Evolutionary conservation across 2,329 filamentous ascomycete species (phyloP).

Genomic region (Rhynchosporium agropyri): DNA sequence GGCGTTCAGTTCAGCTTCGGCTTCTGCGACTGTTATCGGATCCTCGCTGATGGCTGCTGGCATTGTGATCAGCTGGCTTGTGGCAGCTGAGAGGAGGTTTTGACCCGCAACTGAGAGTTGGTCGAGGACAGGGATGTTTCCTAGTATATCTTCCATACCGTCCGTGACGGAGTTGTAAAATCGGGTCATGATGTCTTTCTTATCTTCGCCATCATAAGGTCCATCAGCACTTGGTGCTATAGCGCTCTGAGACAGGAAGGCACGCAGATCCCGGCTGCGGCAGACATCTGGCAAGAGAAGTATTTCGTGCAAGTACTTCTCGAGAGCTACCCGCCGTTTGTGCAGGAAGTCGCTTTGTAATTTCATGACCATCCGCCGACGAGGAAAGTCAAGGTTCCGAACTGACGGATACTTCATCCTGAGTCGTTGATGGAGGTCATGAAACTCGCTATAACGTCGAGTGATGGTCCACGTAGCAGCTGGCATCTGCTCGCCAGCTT

Average conservation of each 20-base stretch:
- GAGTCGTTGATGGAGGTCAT: constrained; percentile 89
- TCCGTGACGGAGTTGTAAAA: constrained; percentile 97
- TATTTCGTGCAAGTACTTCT: constrained; percentile 81
- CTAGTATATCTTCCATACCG: constrained; percentile 96
- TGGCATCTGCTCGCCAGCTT: constrained; percentile 93
- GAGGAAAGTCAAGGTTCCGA: constrained; percentile 86
- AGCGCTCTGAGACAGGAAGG: constrained; percentile 89
- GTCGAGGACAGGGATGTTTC: constrained; percentile 93
- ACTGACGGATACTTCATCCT: constrained; percentile 85
- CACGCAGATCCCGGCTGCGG: constrained; percentile 85
- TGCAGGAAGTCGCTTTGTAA: constrained; percentile 94
- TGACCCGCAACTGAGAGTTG: constrained; percentile 92
- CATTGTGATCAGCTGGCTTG: constrained; percentile 62
- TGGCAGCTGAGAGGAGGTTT: constrained; percentile 80
- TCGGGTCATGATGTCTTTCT: constrained; percentile 87
- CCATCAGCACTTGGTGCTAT: constrained; percentile 63
- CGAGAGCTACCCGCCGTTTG: constrained; percentile 80
- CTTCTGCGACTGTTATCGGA: constrained; percentile 65
- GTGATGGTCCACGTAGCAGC: constrained; percentile 93
- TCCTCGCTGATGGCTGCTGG: constrained; percentile 57
- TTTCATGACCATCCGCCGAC: constrained; percentile 92
- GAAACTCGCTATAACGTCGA: constrained; percentile 95
- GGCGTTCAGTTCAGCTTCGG: constrained; percentile 89
- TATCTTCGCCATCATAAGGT: constrained; percentile 61
- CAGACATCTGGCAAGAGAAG: constrained; percentile 90